Conservation (phyloP, 2,329 filamentous ascomycete species). For the Talaromyces sp. region DNA sequence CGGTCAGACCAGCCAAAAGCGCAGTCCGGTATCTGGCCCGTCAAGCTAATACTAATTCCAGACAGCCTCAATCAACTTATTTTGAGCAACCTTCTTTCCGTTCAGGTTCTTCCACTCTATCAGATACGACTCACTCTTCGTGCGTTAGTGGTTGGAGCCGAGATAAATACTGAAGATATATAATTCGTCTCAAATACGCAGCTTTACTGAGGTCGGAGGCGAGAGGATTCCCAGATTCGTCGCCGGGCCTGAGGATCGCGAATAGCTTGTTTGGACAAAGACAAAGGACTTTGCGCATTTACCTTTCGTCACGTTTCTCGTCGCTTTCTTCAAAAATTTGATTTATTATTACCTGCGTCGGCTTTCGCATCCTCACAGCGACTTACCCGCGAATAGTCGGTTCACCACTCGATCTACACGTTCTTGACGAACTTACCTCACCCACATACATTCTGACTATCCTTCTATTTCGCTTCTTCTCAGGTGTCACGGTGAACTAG, state of each 20-base stretch:
- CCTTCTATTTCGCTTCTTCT: background rate
- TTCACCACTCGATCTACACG: background rate
- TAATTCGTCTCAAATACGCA: background rate
- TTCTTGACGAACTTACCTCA: background rate
- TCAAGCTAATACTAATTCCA: background rate
- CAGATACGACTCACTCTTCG: background rate
- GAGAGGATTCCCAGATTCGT: background rate
- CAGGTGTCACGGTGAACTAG: background rate
- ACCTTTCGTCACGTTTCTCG: background rate
- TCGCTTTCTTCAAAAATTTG: background rate
- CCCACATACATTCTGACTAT: background rate
- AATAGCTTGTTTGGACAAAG: background rate
- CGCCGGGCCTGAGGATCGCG: background rate
- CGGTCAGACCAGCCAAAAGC: background rate
- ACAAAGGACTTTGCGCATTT: background rate
- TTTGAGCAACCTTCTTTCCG: background rate
- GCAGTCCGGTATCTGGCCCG: conserved; percentile 1
- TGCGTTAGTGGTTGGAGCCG: background rate
- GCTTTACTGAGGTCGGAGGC: background rate
- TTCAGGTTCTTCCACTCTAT: background rate
- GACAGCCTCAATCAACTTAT: conserved; percentile 8
- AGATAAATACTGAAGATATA: background rate
- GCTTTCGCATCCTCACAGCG: background rate
- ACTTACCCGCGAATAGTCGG: background rate
- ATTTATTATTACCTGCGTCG: background rate